A percentile compares a stretch with the other conserved stretches of the same genome.
These are phyloP conservation scores for Aspergillus alliaceus DNA, from an alignment of 2,329 filamentous ascomycete species.

Conservation along the genomic window DNA sequence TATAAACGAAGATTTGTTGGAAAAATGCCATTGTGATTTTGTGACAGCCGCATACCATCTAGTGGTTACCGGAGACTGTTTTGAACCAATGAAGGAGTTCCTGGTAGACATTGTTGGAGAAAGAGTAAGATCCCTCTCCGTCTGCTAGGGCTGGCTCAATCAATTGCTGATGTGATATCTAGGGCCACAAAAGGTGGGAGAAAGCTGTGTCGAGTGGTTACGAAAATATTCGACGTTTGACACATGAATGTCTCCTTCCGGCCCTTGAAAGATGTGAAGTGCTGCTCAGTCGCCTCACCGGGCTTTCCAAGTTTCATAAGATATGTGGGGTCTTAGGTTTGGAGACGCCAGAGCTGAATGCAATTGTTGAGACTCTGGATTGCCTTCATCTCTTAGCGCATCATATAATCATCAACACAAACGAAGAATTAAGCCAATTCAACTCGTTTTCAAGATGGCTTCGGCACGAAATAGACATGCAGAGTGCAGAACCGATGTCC, in stretches of 20 bases:
- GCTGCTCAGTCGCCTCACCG: slow-evolving; percentile 77
- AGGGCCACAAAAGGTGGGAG: slow-evolving; percentile 95
- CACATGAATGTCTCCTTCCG: slow-evolving; percentile 86
- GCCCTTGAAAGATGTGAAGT: slow-evolving; percentile 80
- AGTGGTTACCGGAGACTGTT: slow-evolving; percentile 78
- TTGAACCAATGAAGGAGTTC: slow-evolving; percentile 78
- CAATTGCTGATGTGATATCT: slow-evolving; percentile 9
- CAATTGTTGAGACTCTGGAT: slow-evolving; percentile 66
- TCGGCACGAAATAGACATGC: slow-evolving; percentile 75
- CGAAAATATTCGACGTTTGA: slow-evolving; percentile 70
- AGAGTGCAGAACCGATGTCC: slow-evolving; percentile 63
- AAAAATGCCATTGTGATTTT: slow-evolving; percentile 64
- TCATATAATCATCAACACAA: slow-evolving; percentile 67
- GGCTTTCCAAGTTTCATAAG: slow-evolving; percentile 78
- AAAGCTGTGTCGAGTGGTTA: slow-evolving; percentile 79
- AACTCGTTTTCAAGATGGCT: slow-evolving; percentile 80
- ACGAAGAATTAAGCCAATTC: slow-evolving; percentile 78
- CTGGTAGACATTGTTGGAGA: slow-evolving; percentile 80
- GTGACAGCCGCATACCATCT: slow-evolving; percentile 79
- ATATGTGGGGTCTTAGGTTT: slow-evolving; percentile 66
- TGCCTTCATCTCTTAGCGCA: slow-evolving; percentile 75
- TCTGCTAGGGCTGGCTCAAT: background rate
- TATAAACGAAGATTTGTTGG: slow-evolving; percentile 72
- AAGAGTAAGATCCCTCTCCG: slow-evolving; percentile 56
- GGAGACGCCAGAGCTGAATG: slow-evolving; percentile 61